A percentile compares a stretch with the other conserved stretches of the same genome.
Evolutionary conservation across 495 filamentous ascomycete species (phyloP).

Genomic region (Neurospora cerealis): DNA sequence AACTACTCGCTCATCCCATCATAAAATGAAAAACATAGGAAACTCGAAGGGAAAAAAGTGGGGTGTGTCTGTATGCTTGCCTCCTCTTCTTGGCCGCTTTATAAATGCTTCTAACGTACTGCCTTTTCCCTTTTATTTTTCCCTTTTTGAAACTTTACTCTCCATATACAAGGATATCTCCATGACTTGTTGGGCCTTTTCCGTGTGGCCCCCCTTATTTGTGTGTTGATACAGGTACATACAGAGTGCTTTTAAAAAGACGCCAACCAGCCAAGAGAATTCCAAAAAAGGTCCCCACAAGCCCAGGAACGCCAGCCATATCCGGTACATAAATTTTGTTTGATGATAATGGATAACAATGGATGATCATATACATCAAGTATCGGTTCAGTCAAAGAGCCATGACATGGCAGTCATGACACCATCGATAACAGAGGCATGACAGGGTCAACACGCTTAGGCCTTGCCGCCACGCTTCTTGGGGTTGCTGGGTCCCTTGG

Average conservation of each 20-base stretch:
- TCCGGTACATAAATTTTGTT: not conserved
- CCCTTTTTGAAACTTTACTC: not conserved
- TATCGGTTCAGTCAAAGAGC: not conserved
- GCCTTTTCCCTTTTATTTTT: not conserved
- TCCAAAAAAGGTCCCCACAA: not conserved
- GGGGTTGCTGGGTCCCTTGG: constrained; percentile 54
- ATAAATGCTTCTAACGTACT: not conserved
- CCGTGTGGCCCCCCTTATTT: not conserved
- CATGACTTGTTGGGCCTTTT: not conserved
- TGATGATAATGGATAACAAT: not conserved
- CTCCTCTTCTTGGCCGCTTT: not conserved
- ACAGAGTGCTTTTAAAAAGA: not conserved
- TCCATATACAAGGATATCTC: not conserved
- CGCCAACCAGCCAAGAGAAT: not conserved
- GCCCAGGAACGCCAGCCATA: not conserved
- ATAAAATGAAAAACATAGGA: not conserved
- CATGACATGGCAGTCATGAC: not conserved
- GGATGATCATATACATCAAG: not conserved
- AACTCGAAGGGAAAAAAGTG: not conserved
- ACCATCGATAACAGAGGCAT: not conserved
- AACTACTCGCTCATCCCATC: not conserved
- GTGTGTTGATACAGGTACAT: not conserved
- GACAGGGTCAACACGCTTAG: not conserved
- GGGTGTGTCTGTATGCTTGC: not conserved
- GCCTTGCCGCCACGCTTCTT: constrained; percentile 46